A percentile compares a stretch with the other conserved stretches of the same genome.
These are phyloP conservation scores for Kuraishia cidri DNA, from an alignment of 805 yeast species.

Conservation along the genomic window DNA sequence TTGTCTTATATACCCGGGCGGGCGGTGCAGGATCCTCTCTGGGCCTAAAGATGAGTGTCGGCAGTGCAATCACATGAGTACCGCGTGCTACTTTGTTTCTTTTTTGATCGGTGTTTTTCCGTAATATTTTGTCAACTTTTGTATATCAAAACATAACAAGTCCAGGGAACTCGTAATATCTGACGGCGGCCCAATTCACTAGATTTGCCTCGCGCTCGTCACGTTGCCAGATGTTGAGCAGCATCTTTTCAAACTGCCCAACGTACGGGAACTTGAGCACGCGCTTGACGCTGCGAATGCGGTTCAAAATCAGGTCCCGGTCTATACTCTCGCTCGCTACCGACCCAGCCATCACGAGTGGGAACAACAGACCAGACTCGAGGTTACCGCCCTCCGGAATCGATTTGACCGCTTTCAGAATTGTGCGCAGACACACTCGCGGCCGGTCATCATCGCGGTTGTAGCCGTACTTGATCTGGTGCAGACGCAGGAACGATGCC, in stretches of 20 bases:
- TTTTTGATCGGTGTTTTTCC: too few relatives aligned
- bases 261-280: slow-evolving; percentile 16
- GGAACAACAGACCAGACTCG: slow-evolving; percentile 18
- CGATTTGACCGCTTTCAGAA: slow-evolving; percentile 12
- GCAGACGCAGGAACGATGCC: slow-evolving; percentile 18
- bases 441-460: slow-evolving; percentile 15
- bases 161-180: slow-evolving; percentile 19
- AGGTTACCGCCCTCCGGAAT: slow-evolving; percentile 14
- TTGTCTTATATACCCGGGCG: too few relatives aligned
- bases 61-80: too few relatives aligned
- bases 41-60: too few relatives aligned
- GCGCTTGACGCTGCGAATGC: slow-evolving; percentile 12
- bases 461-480: slow-evolving; percentile 19
- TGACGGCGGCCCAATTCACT: slow-evolving; percentile 21
- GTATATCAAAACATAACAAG: slow-evolving; percentile 18
- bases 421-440: slow-evolving; percentile 14
- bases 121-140: too few relatives aligned
- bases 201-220: slow-evolving; percentile 13
- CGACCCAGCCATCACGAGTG: slow-evolving; percentile 19
- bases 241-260: slow-evolving; percentile 15
- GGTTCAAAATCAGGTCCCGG: slow-evolving; percentile 11
- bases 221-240: slow-evolving; percentile 15
- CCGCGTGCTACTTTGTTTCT: too few relatives aligned
- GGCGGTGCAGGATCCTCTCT: too few relatives aligned
- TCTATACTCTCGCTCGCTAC: slow-evolving; percentile 13